Conservation (phyloP, 768 basidiomycete species). For the Suillus lakei region DNA sequence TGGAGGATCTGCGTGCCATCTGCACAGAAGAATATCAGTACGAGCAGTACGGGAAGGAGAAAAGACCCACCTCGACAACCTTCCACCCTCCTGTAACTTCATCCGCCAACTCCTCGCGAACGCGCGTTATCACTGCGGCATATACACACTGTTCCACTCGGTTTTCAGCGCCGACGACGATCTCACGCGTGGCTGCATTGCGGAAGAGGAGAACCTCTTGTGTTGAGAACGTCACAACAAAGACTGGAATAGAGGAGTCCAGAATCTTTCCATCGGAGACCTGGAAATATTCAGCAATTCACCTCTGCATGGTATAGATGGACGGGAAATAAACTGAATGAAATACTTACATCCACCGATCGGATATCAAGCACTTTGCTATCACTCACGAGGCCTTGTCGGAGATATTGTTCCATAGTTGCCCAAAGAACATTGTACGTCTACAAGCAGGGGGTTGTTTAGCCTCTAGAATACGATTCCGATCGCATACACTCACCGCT, state of each 20-base stretch:
- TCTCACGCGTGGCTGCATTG: slow-evolving; percentile 86
- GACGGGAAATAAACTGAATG: background rate
- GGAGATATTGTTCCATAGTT: slow-evolving; percentile 92
- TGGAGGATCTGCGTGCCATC: slow-evolving; percentile 58
- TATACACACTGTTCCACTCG: slow-evolving; percentile 94
- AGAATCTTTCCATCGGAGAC: slow-evolving; percentile 86
- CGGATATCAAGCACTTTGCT: slow-evolving; percentile 96
- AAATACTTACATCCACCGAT: slow-evolving; percentile 84
- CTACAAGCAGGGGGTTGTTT: slow-evolving; percentile 42
- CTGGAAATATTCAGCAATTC: slow-evolving; percentile 40
- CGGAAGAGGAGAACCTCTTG: slow-evolving; percentile 94
- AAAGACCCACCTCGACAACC: slow-evolving; percentile 80
- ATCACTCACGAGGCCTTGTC: slow-evolving; percentile 89
- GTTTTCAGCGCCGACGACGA: slow-evolving; percentile 86
- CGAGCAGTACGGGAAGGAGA: background rate
- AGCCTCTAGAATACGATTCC: background rate
- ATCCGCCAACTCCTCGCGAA: slow-evolving; percentile 87
- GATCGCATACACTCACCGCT: slow-evolving; percentile 63
- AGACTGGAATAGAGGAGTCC: slow-evolving; percentile 89
- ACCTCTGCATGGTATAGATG: background rate
- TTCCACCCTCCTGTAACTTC: slow-evolving; percentile 99
- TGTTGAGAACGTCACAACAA: slow-evolving; percentile 88
- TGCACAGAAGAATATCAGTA: slow-evolving; percentile 19
- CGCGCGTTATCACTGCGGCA: slow-evolving; percentile 87
- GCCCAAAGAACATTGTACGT: slow-evolving; percentile 99